Evolutionary conservation across 148 eudicot species (phyloP).

Genomic region (Camellia granthamiana): DNA sequence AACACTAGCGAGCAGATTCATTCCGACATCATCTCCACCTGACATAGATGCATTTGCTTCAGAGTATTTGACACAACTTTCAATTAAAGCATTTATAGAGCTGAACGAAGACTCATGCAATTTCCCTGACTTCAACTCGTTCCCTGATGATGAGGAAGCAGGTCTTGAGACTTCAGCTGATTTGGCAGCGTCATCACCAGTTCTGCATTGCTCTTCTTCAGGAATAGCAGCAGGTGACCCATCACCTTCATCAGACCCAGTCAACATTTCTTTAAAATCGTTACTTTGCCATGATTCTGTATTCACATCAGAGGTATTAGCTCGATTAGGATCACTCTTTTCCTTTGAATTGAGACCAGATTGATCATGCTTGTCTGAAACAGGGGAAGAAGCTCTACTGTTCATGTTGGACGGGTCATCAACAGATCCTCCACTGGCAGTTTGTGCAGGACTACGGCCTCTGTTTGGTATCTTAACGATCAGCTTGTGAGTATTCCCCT

Average conservation of each 20-base stretch:
- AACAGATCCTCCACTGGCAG: slow-evolving; percentile 34
- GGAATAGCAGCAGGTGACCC: slow-evolving; percentile 35
- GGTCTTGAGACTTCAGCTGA: slow-evolving; percentile 30
- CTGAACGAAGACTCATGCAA: slow-evolving; percentile 57
- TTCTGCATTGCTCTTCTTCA: slow-evolving; percentile 24
- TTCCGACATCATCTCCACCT: slow-evolving; percentile 76
- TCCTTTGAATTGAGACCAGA: slow-evolving; percentile 37
- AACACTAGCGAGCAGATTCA: slow-evolving; percentile 93
- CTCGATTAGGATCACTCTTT: slow-evolving; percentile 28
- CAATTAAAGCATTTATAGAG: slow-evolving; percentile 82
- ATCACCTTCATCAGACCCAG: slow-evolving; percentile 46
- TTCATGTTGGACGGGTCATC: slow-evolving; percentile 51
- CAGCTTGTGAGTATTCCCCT: slow-evolving; percentile 57
- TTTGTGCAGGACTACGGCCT: slow-evolving; percentile 65
- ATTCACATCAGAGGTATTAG: slow-evolving; percentile 32
- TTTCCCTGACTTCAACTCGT: slow-evolving; percentile 40
- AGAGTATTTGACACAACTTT: slow-evolving; percentile 78
- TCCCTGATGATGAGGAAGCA: slow-evolving; percentile 26
- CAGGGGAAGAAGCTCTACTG: slow-evolving; percentile 65
- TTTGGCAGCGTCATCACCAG: slow-evolving; percentile 28
- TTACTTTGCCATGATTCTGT: slow-evolving; percentile 45
- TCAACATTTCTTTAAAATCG: slow-evolving; percentile 40
- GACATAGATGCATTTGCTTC: slow-evolving; percentile 51
- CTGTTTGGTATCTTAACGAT: slow-evolving; percentile 76
- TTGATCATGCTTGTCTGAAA: slow-evolving; percentile 54